Base-by-base conservation (phyloP, 768 basidiomycete genomes). In the Filobasidium floriforme region DNA sequence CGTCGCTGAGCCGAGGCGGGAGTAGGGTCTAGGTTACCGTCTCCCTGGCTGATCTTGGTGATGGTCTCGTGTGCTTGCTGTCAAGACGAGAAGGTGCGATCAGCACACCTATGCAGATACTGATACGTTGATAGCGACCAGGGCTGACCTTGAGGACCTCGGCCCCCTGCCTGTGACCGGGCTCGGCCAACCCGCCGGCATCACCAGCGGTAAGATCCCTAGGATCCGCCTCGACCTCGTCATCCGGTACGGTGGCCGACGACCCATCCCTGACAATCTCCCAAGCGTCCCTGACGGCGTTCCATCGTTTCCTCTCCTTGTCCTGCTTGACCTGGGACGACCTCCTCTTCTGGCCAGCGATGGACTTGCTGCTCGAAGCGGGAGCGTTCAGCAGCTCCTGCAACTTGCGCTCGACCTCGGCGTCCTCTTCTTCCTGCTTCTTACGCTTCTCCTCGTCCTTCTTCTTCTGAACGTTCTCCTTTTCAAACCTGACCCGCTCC, bases 241-340 rank as follows among this genome's bases (percentile, higher is more conserved):
- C 51, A 37, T 57, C 67, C 11, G 64, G 57, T n/a, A 60, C 49
- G 7, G 57, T 46, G n/a, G 24, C 26, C 12, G 63, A 41, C 63
- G 60, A 49, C 22, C 66, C 67, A 18, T 46, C 40, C 19, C 43
- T 43, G 1, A 77, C 72, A 63, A 69, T 67, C 40, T 72, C 72
- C 76, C 76, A 77, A 40, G 67, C 69, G 43, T 75, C 72, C 60
- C 66, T 69, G 70, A 75, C 76, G 59, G 72, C 66, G 12, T 71
- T 73, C 52, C 75, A 71, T 63, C 70, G 71, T 62, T 73, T 69
- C 43, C 55, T 67, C 40, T 69, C 67, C 51, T 66, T 68, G 52
- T 66, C 69, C 41, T 72, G 54, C 43, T 71, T 69, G 9, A 63
- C 41, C 14, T 71, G 68, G 44, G 54, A 57, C 18, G 54, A 57